These are phyloP conservation scores for Podospora comata DNA, from an alignment of 495 filamentous ascomycete species.

Conservation along the genomic window DNA sequence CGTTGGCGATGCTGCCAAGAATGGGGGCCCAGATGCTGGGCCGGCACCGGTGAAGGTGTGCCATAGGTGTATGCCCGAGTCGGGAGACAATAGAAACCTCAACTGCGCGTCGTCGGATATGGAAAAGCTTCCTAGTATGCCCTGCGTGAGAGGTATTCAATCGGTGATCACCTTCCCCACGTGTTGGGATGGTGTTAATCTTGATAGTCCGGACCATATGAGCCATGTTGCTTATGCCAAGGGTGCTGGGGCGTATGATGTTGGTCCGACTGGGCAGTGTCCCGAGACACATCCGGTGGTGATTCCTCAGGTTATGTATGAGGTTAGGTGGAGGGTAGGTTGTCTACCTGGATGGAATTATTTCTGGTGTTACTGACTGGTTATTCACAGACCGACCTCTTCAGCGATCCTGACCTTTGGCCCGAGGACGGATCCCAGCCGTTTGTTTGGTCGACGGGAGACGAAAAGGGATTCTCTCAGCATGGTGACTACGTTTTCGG, in stretches of 20 bases:
- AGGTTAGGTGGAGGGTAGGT: constrained; percentile 52
- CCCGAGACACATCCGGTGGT: constrained; percentile 42
- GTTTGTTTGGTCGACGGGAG: constrained; percentile 41
- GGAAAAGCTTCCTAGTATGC: constrained; percentile 35
- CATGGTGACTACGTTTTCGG: constrained; percentile 50
- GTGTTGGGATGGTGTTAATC: constrained; percentile 39
- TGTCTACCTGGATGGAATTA: too few species aligned
- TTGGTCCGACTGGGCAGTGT: constrained; percentile 35
- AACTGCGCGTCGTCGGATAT: constrained; percentile 47
- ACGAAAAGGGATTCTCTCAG: constrained; percentile 41
- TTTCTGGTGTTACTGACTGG: too few species aligned
- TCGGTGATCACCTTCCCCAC: constrained; percentile 48
- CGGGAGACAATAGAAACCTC: constrained; percentile 43
- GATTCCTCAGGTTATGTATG: constrained; percentile 44
- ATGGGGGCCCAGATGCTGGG: constrained; percentile 13
- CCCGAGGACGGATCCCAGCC: too few species aligned
- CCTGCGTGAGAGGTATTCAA: constrained; percentile 46
- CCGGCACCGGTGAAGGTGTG: constrained; percentile 36
- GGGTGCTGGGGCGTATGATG: constrained; percentile 31
- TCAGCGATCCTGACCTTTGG: constrained; percentile 40
- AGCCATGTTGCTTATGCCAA: constrained; percentile 41
- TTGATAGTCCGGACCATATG: constrained; percentile 41
- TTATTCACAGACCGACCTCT: constrained; percentile 7
- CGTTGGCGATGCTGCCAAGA: constrained; percentile 35
- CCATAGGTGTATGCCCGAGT: constrained; percentile 44